phyloP scores from a whole-genome alignment of 2,329 filamentous ascomycete genomes.

The Colletotrichum sp. region DNA sequence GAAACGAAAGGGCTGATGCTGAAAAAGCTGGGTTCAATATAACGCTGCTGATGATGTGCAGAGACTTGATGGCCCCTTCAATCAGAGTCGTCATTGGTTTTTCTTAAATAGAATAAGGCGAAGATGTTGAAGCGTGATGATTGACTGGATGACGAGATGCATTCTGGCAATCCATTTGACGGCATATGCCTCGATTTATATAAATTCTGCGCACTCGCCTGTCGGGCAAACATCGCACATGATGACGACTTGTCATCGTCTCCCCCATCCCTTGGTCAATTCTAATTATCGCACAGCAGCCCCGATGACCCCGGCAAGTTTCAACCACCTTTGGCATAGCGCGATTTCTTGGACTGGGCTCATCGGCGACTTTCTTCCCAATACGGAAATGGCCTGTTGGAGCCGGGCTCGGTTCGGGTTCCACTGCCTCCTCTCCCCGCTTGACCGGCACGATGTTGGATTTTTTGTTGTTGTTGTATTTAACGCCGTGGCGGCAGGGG shows the following conservation, averaged over 20 bases:
- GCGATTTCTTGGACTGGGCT: background rate
- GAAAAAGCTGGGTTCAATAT: background rate
- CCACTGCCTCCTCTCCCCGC: background rate
- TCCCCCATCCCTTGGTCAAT: background rate
- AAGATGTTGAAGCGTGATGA: background rate
- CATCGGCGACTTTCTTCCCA: background rate
- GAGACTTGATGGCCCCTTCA: background rate
- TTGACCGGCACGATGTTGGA: background rate
- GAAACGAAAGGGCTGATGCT: background rate
- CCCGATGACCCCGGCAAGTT: background rate
- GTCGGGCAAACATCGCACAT: background rate
- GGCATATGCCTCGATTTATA: background rate
- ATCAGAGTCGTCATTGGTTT: no score
- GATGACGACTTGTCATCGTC: background rate
- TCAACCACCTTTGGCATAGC: background rate
- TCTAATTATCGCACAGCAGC: background rate
- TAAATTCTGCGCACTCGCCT: rapidly evolving
- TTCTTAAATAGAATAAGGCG: background rate
- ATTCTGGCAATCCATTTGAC: background rate
- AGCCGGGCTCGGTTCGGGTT: no score
- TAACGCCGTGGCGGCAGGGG: no score
- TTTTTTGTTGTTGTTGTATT: no score
- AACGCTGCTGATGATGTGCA: background rate
- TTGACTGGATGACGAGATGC: background rate
- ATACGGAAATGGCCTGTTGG: background rate